Base-by-base conservation (phyloP, 2,329 filamentous ascomycete genomes). In the Leptographium radiaticola region DNA sequence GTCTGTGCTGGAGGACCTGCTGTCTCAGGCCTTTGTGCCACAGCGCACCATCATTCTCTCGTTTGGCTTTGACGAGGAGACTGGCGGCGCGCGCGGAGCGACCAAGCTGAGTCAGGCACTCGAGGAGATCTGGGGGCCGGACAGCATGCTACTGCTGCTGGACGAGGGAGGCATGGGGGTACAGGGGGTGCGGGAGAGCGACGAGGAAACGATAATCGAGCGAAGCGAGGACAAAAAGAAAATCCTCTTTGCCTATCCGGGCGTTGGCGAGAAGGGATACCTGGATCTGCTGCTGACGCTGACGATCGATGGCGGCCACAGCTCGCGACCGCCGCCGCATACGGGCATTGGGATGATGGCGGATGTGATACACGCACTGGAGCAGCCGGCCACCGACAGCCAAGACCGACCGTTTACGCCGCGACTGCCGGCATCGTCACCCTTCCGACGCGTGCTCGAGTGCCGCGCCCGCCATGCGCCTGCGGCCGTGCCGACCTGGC, bases 11-110 rank as follows among this genome's bases (percentile, higher is more conserved):
- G 78, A 83, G 59, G 67, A 74, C 13, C 70, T 84, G 6, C 64
- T 83, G 10, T 65, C 70, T 10, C 47, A 57, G 49, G 68, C 67
- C 6, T 83, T 77, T 60, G 57, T 63, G 42, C 80, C 80, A 2
- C 68, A 68, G 52, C 70, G 80, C 9, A 80, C 79, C 0, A 60
- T 84, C 7, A 64, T 84, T 7, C 60, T 83, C 1, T 74, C 77
- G 0, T 81, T 81, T 59, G 80, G 80, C 2, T 83, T 81, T 55
- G 80, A 84, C 59, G 79, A 84, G 63, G 80, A 83, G 62, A 73
- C 75, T 34, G 74, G 71, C 1, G 79, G 77, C 0, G 55, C 54
- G 0, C 64, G 73, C 13, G 79, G 80, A 9, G 79, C 77, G 1
- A 61, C 66, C 2, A 61, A 69, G 25, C 67, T 83, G 7, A 68